phyloP scores from a whole-genome alignment of 2,329 filamentous ascomycete species.

The Aspergillus piperis region DNA sequence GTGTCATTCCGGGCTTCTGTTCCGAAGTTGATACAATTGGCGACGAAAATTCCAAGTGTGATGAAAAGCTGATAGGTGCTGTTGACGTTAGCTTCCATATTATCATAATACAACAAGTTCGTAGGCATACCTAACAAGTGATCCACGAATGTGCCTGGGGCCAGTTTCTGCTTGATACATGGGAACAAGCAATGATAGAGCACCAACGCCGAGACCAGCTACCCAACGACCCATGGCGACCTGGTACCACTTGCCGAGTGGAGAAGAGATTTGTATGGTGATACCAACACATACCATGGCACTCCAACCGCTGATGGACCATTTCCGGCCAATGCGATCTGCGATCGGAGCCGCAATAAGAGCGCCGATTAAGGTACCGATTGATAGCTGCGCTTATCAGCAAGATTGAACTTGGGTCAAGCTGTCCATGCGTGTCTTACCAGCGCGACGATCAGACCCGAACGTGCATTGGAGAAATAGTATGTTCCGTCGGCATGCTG shows the following conservation, averaged over 20 bases:
- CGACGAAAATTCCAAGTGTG: conserved; percentile 49
- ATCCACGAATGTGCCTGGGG: conserved; percentile 48
- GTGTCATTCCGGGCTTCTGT: conserved; percentile 39
- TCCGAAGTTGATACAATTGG: conserved; percentile 51
- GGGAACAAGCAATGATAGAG: conserved; percentile 44
- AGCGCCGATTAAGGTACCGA: conserved; percentile 48
- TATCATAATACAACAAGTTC: background rate
- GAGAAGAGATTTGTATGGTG: conserved; percentile 46
- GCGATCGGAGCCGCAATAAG: conserved; percentile 44
- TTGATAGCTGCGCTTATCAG: conserved; percentile 37
- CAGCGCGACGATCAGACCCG: conserved; percentile 46
- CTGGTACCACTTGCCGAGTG: conserved; percentile 41
- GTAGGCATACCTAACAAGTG: conserved; percentile 39
- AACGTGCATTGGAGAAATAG: conserved; percentile 44
- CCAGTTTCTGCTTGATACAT: conserved; percentile 50
- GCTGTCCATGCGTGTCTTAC: conserved; percentile 24
- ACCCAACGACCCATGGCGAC: conserved; percentile 46
- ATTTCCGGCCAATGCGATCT: conserved; percentile 46
- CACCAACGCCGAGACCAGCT: conserved; percentile 48
- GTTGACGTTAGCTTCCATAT: conserved; percentile 3
- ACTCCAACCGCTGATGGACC: conserved; percentile 45
- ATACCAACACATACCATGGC: conserved; percentile 42
- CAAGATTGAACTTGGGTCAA: background rate
- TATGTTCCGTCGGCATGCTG: conserved; percentile 30
- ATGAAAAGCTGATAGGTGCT: conserved; percentile 52